Conservation (phyloP, 495 filamentous ascomycete genomes). For the Aspergillus incahuasiensis region DNA sequence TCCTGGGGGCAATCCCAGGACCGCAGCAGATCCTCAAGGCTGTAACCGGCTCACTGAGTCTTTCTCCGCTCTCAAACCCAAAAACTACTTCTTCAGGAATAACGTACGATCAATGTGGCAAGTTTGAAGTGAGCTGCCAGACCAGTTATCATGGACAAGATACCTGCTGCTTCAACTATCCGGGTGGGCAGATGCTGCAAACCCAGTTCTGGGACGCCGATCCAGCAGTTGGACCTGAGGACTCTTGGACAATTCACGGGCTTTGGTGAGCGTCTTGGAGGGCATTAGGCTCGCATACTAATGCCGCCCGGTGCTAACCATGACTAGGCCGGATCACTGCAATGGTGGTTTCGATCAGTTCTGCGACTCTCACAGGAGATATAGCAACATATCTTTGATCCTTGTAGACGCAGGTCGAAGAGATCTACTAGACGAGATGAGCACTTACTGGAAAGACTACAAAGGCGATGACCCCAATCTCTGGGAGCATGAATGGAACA, state of each 20-base stretch:
- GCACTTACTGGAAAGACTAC: conserved; percentile 71
- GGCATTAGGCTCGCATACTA: not conserved
- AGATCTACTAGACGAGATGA: conserved; percentile 67
- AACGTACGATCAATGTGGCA: conserved; percentile 36
- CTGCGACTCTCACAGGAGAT: conserved; percentile 63
- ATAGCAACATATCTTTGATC: conserved; percentile 66
- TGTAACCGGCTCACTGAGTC: conserved; percentile 30
- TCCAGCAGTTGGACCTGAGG: conserved; percentile 62
- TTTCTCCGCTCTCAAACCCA: conserved; percentile 22
- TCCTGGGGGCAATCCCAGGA: conserved; percentile 30
- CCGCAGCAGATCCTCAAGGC: conserved; percentile 41
- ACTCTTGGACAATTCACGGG: conserved; percentile 88
- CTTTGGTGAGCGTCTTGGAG: conserved; percentile 51
- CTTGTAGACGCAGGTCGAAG: conserved; percentile 56
- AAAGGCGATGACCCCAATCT: conserved; percentile 61
- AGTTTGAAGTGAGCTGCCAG: conserved; percentile 54
- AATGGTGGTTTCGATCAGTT: conserved; percentile 72
- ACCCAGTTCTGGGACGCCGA: conserved; percentile 86
- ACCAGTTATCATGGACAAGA: conserved; percentile 51
- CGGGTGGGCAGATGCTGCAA: conserved; percentile 71
- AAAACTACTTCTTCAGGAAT: conserved; percentile 7
- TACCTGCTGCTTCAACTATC: conserved; percentile 79
- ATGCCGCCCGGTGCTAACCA: not conserved
- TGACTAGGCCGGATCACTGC: conserved; percentile 71
- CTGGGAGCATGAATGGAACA: conserved; percentile 87